Evolutionary conservation across 192 early-diverging fungal species (phyloP).

Genomic region (Backusella tuberculispora): DNA sequence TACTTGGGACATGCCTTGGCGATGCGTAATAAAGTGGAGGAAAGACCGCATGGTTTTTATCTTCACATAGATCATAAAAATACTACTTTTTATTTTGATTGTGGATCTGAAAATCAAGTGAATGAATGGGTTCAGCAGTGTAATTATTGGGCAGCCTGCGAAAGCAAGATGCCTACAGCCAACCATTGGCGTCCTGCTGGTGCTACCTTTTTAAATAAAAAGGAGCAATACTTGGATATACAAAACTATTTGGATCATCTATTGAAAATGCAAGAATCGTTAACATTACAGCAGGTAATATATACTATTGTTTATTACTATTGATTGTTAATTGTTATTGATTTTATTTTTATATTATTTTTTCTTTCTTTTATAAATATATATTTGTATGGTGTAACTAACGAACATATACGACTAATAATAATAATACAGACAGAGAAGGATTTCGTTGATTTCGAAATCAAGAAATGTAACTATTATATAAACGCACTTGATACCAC

Average conservation of each 20-base stretch:
- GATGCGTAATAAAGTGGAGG: background rate
- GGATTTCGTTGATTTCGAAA: slow-evolving; percentile 1
- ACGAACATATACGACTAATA: too few species aligned
- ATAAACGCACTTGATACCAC: slow-evolving; percentile 7
- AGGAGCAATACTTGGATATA: slow-evolving; percentile 14
- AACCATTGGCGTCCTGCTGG: slow-evolving; percentile 22
- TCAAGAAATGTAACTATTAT: slow-evolving; percentile 9
- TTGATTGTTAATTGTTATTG: background rate
- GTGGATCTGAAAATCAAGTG: slow-evolving; percentile 23
- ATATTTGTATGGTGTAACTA: too few species aligned
- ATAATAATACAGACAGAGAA: slow-evolving; percentile 1
- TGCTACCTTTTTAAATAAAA: slow-evolving; percentile 19
- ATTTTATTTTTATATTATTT: background rate
- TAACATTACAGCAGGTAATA: slow-evolving; percentile 4
- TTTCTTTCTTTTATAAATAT: background rate
- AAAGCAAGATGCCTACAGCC: slow-evolving; percentile 57
- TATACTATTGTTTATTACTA: background rate
- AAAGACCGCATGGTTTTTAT: slow-evolving; percentile 10
- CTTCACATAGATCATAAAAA: slow-evolving; percentile 11
- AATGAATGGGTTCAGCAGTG: slow-evolving; percentile 66
- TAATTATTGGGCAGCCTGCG: slow-evolving; percentile 83
- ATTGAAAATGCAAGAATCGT: slow-evolving; percentile 13
- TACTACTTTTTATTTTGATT: slow-evolving; percentile 22
- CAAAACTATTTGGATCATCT: slow-evolving; percentile 19
- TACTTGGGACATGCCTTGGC: slow-evolving; percentile 22